Evolutionary conservation across 2,329 filamentous ascomycete species (phyloP), one percentile per base, ranked within the genome.

Genomic region (Penicillium decumbens): DNA sequence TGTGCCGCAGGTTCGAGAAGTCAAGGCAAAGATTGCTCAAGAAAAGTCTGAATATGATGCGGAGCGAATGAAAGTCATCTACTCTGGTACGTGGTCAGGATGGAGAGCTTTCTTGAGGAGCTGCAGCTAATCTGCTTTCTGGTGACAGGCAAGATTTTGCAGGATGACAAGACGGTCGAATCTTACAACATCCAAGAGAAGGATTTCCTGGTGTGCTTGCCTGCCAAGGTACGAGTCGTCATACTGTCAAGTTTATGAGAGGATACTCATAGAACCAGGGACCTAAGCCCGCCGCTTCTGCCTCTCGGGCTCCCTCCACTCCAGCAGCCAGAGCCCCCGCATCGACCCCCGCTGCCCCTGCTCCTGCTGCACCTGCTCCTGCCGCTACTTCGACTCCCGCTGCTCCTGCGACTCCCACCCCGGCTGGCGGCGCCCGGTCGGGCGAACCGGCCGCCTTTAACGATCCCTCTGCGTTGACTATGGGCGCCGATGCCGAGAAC

Each of bases 101-200:
- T 40, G 6, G 29, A 10, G 15, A 37, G 33, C 33, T 37, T 37
- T 18, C 4, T 25, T 29, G 32, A 41, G 41, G 27, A 12, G 33
- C 33, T 13, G 23, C 29, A 44, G 25, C 50, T 51, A 41, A 54
- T 41, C 28, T 35, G 33, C 18, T 43, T 55, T 45, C 40, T 32
- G 38, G 51, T 38, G 43, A 49, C 63, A 96, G 91, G 93, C 77
- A 98, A 98, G 79, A 97, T 98, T 63, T 78, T 98, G 59, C 92
- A 96, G 75, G 92, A 98, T 86, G 89, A 90, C 55, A 93, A 96
- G 68, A 95, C 91, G 2, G 88, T 98, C 62, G 89, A 90, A 72
- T 91, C 88, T 35, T 97, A 97, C 78, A 95, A 89, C 75, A 97
- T 98, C 57, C 92, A 98, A 75, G 93, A 97, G 81, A 98, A 97